These are phyloP conservation scores for Arthroderma sp. DNA, from an alignment of 2,329 filamentous ascomycete genomes.

Conservation along the genomic window DNA sequence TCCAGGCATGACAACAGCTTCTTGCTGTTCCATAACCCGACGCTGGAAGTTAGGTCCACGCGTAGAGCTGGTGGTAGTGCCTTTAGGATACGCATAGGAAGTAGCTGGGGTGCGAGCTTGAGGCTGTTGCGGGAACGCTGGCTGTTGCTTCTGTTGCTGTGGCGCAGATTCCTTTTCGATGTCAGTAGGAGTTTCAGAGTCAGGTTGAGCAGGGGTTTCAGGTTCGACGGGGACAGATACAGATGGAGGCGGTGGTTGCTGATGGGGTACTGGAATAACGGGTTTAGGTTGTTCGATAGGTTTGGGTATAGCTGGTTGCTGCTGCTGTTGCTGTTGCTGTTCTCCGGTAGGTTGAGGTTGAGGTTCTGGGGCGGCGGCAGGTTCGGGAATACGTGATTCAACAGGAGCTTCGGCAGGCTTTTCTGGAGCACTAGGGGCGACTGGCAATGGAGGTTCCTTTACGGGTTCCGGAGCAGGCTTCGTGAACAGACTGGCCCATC, in stretches of 20 bases:
- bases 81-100: constrained; percentile 20
- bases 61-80: constrained; percentile 64
- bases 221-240: constrained; percentile 21
- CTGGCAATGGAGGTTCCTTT: constrained; percentile 40
- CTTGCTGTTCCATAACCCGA: constrained; percentile 83
- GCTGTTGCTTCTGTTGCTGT: constrained; percentile 75
- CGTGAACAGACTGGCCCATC: constrained; percentile 65
- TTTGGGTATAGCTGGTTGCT: not conserved
- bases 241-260: constrained; percentile 6
- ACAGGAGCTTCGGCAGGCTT: constrained; percentile 22
- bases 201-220: constrained; percentile 36
- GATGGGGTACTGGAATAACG: constrained; percentile 24
- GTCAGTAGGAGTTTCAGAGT: constrained; percentile 24
- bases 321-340: constrained; percentile 4
- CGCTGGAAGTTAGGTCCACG: constrained; percentile 73
- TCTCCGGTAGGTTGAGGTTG: not conserved
- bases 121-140: too few species aligned
- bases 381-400: constrained; percentile 9
- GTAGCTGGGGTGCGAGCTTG: constrained; percentile 52
- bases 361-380: not conserved
- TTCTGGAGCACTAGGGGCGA: constrained; percentile 20
- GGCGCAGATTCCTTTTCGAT: constrained; percentile 49
- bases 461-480: constrained; percentile 45
- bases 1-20: constrained; percentile 95
- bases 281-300: constrained; percentile 26